Evolutionary conservation across 345 rosid species (phyloP).

Genomic region (Conringia planisiliqua): DNA sequence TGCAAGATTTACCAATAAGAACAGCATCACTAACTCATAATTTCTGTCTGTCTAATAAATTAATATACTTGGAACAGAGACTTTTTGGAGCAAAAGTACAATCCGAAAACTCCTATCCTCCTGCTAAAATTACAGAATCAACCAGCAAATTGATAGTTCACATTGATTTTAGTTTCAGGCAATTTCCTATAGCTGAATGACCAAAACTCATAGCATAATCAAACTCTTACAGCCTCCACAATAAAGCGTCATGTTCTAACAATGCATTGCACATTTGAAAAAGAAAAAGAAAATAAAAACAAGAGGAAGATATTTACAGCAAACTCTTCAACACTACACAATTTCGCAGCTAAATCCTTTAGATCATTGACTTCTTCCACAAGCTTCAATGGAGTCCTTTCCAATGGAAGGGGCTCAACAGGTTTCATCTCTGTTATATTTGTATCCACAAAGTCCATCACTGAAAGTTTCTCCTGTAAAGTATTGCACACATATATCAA

Average conservation of each 20-base stretch:
- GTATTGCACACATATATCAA: background rate
- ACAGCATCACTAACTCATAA: background rate
- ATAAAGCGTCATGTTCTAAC: background rate
- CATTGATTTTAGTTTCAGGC: background rate
- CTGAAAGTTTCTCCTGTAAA: constrained; percentile 66
- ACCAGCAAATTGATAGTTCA: background rate
- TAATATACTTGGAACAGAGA: background rate
- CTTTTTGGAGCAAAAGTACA: background rate
- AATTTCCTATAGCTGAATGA: background rate
- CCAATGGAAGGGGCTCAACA: constrained; percentile 45
- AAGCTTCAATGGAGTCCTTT: constrained; percentile 63
- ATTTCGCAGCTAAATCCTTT: constrained; percentile 65
- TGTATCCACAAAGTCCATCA: constrained; percentile 68
- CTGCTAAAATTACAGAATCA: background rate
- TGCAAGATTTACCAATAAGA: background rate
- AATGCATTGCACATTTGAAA: background rate
- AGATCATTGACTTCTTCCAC: constrained; percentile 79
- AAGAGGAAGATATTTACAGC: constrained; percentile 50
- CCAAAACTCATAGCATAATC: background rate
- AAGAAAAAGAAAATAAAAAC: background rate
- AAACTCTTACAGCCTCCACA: background rate
- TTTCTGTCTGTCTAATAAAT: background rate
- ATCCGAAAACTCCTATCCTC: background rate
- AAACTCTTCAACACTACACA: constrained; percentile 62
- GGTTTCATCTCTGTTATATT: constrained; percentile 39